phyloP scores from a whole-genome alignment of 2,329 filamentous ascomycete genomes.

The Lasiodiplodia hormozganensis region DNA sequence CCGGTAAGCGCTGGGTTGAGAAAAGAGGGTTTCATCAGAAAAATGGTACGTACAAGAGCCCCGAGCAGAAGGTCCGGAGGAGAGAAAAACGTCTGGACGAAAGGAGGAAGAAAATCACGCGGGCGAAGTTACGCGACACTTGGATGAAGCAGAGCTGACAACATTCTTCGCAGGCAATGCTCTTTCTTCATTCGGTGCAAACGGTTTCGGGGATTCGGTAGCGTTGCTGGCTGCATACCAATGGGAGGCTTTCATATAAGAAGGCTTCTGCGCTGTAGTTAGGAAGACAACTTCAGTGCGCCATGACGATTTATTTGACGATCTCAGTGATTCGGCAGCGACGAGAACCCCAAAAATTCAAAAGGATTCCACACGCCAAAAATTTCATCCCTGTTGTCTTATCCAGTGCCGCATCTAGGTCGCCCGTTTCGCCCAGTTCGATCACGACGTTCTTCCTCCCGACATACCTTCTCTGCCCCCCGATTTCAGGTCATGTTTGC shows the following conservation, averaged over 20 bases:
- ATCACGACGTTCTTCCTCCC: not conserved
- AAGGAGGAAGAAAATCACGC: not conserved
- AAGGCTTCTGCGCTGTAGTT: slow-evolving; percentile 26
- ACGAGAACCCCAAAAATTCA: slow-evolving; percentile 23
- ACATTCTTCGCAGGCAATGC: slow-evolving; percentile 21
- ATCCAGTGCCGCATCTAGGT: not conserved
- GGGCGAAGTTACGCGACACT: not conserved
- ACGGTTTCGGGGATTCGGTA: slow-evolving; percentile 24
- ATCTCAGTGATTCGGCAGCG: slow-evolving; percentile 28
- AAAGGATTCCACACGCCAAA: slow-evolving; percentile 17
- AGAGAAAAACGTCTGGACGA: not conserved
- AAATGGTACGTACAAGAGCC: slow-evolving; percentile 23
- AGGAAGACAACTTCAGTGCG: slow-evolving; percentile 16
- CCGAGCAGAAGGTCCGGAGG: not conserved
- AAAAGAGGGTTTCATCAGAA: slow-evolving; percentile 25
- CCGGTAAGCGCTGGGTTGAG: slow-evolving; percentile 52
- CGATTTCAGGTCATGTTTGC: not conserved
- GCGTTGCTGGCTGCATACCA: slow-evolving; percentile 23
- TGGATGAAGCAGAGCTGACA: not conserved
- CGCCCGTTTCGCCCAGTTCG: not conserved
- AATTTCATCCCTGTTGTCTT: not conserved
- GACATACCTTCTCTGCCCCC: not conserved
- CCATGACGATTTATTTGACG: slow-evolving; percentile 28
- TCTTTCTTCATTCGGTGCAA: slow-evolving; percentile 28
- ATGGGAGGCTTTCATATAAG: slow-evolving; percentile 11